Conservation (phyloP, 176 grass and related monocot species). For the maize (Zea mays) region Zm-B73-REFERENCE-NAM-5.0 NC_050102.1:20072501-20073000, state of each 20-base stretch:
- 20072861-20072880: slow-evolving; percentile 14
- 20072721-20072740: slow-evolving; percentile 21
- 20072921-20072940: background rate
- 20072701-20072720: slow-evolving; percentile 12
- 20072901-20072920: slow-evolving; percentile 19
- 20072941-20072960: background rate
- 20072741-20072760: slow-evolving; percentile 31
- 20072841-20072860: slow-evolving; percentile 10
- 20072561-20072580: slow-evolving; percentile 12
- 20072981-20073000: slow-evolving; percentile 17
- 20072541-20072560: slow-evolving; percentile 29
- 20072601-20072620: background rate
- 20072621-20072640: background rate
- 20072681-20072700: slow-evolving; percentile 26
- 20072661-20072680: slow-evolving; percentile 9
- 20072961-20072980: background rate
- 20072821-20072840: background rate
- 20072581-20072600: background rate
- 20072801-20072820: background rate
- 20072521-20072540: slow-evolving; percentile 15
- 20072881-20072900: background rate
- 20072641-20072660: slow-evolving; percentile 4
- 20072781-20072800: slow-evolving; percentile 5
- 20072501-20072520: slow-evolving; percentile 23
- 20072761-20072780: slow-evolving; percentile 24